Percentiles rank a stretch among this genome's conserved stretches.
These are phyloP conservation scores for Paspalum notatum DNA, from an alignment of 176 grass and related monocot species.

Conservation along the genomic window DNA sequence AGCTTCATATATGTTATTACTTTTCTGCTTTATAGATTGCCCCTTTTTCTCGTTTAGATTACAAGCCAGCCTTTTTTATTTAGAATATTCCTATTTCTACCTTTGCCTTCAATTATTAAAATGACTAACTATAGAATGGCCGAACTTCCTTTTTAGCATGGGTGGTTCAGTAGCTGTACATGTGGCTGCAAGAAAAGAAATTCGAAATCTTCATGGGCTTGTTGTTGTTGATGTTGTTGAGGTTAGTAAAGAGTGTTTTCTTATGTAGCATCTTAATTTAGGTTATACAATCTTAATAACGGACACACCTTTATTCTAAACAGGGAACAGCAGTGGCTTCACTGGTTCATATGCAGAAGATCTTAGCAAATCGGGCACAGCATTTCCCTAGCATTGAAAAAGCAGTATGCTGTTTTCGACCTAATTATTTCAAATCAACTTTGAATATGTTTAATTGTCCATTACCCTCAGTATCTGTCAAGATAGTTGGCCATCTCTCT, in stretches of 20 bases:
- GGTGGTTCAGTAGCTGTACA: conserved; percentile 94
- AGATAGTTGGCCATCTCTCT: not conserved
- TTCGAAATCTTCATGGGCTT: conserved; percentile 80
- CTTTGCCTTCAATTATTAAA: conserved; percentile 11
- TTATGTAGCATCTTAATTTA: conserved; percentile 7
- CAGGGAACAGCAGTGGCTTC: conserved; percentile 97
- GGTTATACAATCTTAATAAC: not conserved
- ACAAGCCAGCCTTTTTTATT: conserved; percentile 10
- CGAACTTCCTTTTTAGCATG: conserved; percentile 61
- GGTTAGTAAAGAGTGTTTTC: conserved; percentile 59
- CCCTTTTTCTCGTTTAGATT: not conserved
- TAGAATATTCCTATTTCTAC: not conserved
- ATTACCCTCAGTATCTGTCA: not conserved
- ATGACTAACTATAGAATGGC: not conserved
- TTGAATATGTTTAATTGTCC: conserved; percentile 11
- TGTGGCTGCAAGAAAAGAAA: conserved; percentile 77
- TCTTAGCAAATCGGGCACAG: conserved; percentile 76
- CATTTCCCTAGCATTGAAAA: conserved; percentile 84
- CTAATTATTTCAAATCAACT: conserved; percentile 32
- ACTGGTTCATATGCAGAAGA: conserved; percentile 96
- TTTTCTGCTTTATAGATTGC: conserved; percentile 5
- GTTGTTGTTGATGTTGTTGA: conserved; percentile 97
- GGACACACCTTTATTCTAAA: conserved; percentile 4
- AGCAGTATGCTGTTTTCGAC: conserved; percentile 66
- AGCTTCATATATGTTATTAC: conserved; percentile 2